Base-by-base conservation (phyloP, 1,284 basidiomycete genomes). In the Bjerkandera adusta region DNA sequence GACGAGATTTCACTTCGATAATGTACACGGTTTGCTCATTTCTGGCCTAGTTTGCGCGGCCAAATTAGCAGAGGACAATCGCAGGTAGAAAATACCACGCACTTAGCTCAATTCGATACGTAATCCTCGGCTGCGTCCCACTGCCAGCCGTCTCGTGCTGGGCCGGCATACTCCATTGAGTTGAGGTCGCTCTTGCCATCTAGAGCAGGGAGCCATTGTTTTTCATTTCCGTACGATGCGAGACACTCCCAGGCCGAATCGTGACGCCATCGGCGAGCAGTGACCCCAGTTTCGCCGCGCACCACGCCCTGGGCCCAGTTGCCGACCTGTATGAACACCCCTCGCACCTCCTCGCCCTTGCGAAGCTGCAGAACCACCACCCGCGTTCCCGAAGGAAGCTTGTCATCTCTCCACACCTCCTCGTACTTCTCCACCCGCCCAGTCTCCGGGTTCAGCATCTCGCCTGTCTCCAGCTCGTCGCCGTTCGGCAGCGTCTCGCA, bases 321-420 rank as follows among this genome's bases (percentile, higher is more conserved):
- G 16, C 49, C 49, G 21, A 50, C 45, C 32, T 34, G 33, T 8
- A 50, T 20, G 35, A 42, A 50, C 3, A 50, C 26, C 4, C 49
- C 49, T 8, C 40, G 25, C 5, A 29, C 29, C 5, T 13, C 24
- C 26, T n/a, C 3, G 11, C 22, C 44, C 11, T 22, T 25, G 8
- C n/a, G 24, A 7, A 50, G 44, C 16, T 32, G 38, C 5, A 50
- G 40, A 6, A 38, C 44, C 24, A 46, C 33, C 11, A 47, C 29
- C 1, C 26, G 38, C 3, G 49, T 32, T 2, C 38, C 38, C 8
- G 36, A 21, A 11, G 42, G 34, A 4, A 50, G 27, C 10, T 25
- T n/a, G 20, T 46, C 49, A 10, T 47, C 44, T 7, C 33, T 22
- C 49, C 49, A 50, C 21, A 50, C 49, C 26, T 50, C 49, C 26